A percentile compares a stretch with the other conserved stretches of the same genome.
Evolutionary conservation across 306 rosid species (phyloP).

Genomic region (Psophocarpus tetragonolobus): DNA sequence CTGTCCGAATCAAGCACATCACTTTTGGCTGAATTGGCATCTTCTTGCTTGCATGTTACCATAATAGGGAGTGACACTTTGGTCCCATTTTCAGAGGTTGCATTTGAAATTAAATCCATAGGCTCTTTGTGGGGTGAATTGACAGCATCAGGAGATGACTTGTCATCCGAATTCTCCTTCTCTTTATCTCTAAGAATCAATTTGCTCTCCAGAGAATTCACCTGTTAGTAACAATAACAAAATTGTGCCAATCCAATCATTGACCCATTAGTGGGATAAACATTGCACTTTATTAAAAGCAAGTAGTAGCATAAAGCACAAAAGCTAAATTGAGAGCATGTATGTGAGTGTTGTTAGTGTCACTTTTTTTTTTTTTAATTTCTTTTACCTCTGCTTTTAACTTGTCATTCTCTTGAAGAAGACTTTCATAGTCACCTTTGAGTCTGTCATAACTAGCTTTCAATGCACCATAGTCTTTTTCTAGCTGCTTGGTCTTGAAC

Average conservation of each 20-base stretch:
- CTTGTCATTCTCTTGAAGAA: conserved; percentile 53
- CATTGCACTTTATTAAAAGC: conserved; percentile 38
- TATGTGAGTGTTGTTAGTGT: not conserved
- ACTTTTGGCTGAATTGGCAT: conserved; percentile 81
- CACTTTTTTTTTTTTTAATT: not conserved
- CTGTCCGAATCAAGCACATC: conserved; percentile 77
- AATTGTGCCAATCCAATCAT: conserved; percentile 32
- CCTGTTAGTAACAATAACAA: conserved; percentile 38
- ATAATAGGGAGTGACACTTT: conserved; percentile 41
- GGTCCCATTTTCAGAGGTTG: conserved; percentile 44
- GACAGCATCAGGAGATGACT: conserved; percentile 40
- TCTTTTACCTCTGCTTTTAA: conserved; percentile 64
- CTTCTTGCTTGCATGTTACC: conserved; percentile 68
- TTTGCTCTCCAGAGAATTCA: conserved; percentile 60
- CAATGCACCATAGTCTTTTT: conserved; percentile 67
- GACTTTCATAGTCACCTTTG: conserved; percentile 61
- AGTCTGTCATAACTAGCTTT: conserved; percentile 63
- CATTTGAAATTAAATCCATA: conserved; percentile 41
- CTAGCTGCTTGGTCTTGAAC: conserved; percentile 79
- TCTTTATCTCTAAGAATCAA: conserved; percentile 49
- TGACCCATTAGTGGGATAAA: conserved; percentile 33
- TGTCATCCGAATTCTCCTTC: conserved; percentile 44
- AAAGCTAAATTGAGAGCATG: conserved; percentile 19
- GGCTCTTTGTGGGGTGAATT: conserved; percentile 45
- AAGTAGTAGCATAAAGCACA: conserved; percentile 23